Conservation (phyloP, 2,329 filamentous ascomycete species). For the Biscogniauxia sp. region DNA sequence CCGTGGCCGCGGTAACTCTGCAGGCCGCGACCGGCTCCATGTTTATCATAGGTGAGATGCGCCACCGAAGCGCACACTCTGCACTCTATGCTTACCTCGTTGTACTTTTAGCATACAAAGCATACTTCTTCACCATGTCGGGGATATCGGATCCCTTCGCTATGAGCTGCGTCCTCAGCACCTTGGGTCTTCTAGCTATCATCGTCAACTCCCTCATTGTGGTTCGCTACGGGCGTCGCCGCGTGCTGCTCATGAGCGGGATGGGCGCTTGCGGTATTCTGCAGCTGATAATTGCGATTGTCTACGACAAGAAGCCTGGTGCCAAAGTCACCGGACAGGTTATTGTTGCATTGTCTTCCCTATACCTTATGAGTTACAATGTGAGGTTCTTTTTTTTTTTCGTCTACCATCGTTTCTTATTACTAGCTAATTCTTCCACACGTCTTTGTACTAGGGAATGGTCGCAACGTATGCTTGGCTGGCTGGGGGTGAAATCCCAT, state of each 20-base stretch:
- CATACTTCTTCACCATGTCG: constrained; percentile 56
- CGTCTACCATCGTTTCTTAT: constrained; percentile 13
- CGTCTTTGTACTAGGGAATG: constrained; percentile 35
- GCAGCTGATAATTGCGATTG: constrained; percentile 49
- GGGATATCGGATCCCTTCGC: constrained; percentile 48
- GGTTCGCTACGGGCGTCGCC: constrained; percentile 45
- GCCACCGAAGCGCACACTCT: neutral
- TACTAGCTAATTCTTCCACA: neutral
- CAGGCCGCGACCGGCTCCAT: constrained; percentile 46
- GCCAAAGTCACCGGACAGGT: constrained; percentile 35
- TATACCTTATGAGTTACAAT: constrained; percentile 50
- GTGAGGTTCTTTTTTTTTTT: no score
- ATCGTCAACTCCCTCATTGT: constrained; percentile 47
- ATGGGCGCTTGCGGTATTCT: constrained; percentile 46
- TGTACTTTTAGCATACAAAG: constrained; percentile 40
- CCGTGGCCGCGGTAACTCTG: constrained; percentile 40
- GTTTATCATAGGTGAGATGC: constrained; percentile 40
- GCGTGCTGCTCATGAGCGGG: constrained; percentile 47
- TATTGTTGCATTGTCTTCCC: constrained; percentile 45
- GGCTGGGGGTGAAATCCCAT: constrained; percentile 51
- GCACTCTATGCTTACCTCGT: neutral
- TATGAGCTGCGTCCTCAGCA: constrained; percentile 49
- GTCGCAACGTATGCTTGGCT: constrained; percentile 52
- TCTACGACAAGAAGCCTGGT: constrained; percentile 41
- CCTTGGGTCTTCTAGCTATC: constrained; percentile 48